These are phyloP conservation scores for Pleurotus sapidus DNA, from an alignment of 768 basidiomycete genomes.

Conservation along the genomic window DNA sequence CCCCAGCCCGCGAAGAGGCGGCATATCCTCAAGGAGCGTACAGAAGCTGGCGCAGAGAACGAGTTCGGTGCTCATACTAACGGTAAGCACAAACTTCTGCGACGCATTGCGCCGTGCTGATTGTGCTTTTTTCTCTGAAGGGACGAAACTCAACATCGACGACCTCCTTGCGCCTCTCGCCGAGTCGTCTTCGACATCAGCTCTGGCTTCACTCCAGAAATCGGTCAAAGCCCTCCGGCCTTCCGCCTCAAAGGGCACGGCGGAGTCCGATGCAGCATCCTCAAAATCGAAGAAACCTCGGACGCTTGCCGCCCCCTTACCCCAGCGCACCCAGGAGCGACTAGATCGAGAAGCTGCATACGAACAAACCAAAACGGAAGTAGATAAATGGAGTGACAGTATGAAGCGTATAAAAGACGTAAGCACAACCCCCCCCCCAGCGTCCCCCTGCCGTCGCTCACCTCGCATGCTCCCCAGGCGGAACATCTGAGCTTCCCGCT, in stretches of 20 bases:
- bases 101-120: background rate
- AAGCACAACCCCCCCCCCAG: constrained; percentile 9
- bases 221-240: constrained; percentile 55
- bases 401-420: constrained; percentile 93
- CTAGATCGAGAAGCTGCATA: constrained; percentile 93
- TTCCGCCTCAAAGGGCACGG: constrained; percentile 41
- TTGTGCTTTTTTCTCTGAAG: constrained; percentile 24
- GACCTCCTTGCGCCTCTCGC: constrained; percentile 77
- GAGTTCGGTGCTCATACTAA: constrained; percentile 65
- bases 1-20: constrained; percentile 51
- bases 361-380: constrained; percentile 88
- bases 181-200: constrained; percentile 46
- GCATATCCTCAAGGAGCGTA: constrained; percentile 61
- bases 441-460: no score
- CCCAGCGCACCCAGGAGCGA: constrained; percentile 83
- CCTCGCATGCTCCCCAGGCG: constrained; percentile 42
- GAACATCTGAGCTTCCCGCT: constrained; percentile 87
- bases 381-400: constrained; percentile 89
- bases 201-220: constrained; percentile 62
- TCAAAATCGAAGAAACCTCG: constrained; percentile 21
- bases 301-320: constrained; percentile 79
- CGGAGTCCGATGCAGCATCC: constrained; percentile 29
- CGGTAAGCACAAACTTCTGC: constrained; percentile 30
- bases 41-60: constrained; percentile 76
- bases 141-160: constrained; percentile 58